Percentiles rank a stretch among this genome's conserved stretches.
Conservation (phyloP, 1,139 yeast species). For the Suhomyces atakaporum region DNA sequence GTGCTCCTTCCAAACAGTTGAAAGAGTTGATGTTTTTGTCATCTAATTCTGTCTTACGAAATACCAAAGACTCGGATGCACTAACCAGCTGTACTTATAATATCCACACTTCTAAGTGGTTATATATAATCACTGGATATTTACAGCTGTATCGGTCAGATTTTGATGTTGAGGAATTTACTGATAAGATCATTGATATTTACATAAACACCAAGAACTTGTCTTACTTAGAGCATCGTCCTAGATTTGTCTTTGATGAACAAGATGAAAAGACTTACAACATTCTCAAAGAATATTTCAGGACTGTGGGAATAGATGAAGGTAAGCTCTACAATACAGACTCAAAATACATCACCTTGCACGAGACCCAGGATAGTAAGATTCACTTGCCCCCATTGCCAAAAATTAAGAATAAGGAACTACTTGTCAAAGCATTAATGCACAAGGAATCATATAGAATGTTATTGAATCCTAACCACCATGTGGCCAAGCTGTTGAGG, state of each 20-base stretch:
- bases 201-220: conserved; percentile 28
- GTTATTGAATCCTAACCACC: conserved; percentile 32
- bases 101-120: conserved; percentile 26
- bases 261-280: conserved; percentile 17
- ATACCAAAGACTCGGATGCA: conserved; percentile 1
- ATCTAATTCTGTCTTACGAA: too few species aligned
- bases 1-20: conserved; percentile 25
- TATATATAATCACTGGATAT: conserved; percentile 42
- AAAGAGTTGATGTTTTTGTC: conserved; percentile 22
- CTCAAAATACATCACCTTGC: conserved; percentile 27
- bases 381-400: conserved; percentile 43
- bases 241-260: conserved; percentile 11
- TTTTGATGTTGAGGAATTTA: conserved; percentile 27
- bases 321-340: conserved; percentile 22
- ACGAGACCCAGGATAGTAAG: conserved; percentile 24
- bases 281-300: conserved; percentile 26
- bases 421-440: conserved; percentile 40
- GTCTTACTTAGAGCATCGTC: conserved; percentile 10
- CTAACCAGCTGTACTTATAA: conserved; percentile 13
- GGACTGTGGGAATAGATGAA: conserved; percentile 23
- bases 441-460: conserved; percentile 45
- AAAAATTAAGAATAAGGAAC: conserved; percentile 29
- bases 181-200: conserved; percentile 34
- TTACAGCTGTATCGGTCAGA: conserved; percentile 29
- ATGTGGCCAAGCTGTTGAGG: conserved; percentile 28